These are phyloP conservation scores for Antrodiella citrinella DNA, from an alignment of 768 basidiomycete species.

Conservation along the genomic window DNA sequence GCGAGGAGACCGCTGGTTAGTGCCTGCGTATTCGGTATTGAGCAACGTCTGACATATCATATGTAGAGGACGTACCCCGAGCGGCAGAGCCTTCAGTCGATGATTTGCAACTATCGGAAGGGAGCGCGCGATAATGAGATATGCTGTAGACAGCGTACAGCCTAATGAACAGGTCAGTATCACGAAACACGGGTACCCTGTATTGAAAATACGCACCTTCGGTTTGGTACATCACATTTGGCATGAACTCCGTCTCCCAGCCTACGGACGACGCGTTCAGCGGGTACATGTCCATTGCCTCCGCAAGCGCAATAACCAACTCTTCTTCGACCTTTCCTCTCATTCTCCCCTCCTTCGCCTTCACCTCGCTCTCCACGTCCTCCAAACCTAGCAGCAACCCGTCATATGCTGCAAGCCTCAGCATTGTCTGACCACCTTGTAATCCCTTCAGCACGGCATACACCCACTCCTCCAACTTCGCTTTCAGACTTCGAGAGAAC, in stretches of 20 bases:
- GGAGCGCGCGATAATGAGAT: slow-evolving; percentile 52
- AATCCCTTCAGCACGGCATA: slow-evolving; percentile 16
- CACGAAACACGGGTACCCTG: neutral
- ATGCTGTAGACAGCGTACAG: slow-evolving; percentile 15
- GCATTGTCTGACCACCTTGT: slow-evolving; percentile 54
- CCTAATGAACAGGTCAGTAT: neutral
- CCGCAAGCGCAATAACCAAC: slow-evolving; percentile 60
- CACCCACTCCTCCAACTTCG: slow-evolving; percentile 25
- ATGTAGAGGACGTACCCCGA: slow-evolving; percentile 22
- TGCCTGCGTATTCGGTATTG: slow-evolving; percentile 17
- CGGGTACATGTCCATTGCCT: slow-evolving; percentile 57
- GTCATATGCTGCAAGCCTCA: slow-evolving; percentile 52
- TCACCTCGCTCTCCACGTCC: slow-evolving; percentile 34
- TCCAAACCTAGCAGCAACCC: slow-evolving; percentile 61
- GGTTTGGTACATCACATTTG: slow-evolving; percentile 31
- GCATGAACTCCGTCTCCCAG: slow-evolving; percentile 67
- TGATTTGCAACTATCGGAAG: slow-evolving; percentile 44
- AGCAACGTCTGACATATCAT: neutral
- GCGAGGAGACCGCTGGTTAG: slow-evolving; percentile 29
- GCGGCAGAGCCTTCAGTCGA: slow-evolving; percentile 54
- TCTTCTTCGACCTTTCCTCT: slow-evolving; percentile 53
- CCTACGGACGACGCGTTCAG: slow-evolving; percentile 23
- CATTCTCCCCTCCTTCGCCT: slow-evolving; percentile 20
- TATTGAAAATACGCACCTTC: slow-evolving; percentile 18
- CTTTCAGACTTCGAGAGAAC: slow-evolving; percentile 28